Evolutionary conservation across 371 early-diverging fungal genomes (phyloP).

Genomic region (Apophysomyces elegans): DNA sequence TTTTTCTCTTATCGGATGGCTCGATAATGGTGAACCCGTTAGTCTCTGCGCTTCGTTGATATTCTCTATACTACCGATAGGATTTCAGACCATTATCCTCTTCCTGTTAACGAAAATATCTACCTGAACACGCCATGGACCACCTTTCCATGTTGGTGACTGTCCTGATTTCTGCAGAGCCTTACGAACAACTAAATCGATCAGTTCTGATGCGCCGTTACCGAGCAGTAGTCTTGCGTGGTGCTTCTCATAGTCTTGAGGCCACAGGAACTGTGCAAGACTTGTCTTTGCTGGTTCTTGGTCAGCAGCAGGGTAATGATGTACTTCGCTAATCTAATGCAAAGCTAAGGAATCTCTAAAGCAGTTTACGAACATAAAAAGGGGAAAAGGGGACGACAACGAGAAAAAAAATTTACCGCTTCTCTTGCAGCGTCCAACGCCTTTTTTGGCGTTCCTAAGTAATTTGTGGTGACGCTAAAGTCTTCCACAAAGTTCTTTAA

Average conservation of each 20-base stretch:
- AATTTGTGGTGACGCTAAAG: slow-evolving; percentile 88
- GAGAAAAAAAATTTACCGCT: slow-evolving; percentile 55
- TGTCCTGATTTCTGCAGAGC: slow-evolving; percentile 42
- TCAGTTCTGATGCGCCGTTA: slow-evolving; percentile 87
- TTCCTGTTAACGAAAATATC: neutral
- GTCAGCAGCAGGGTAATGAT: slow-evolving; percentile 88
- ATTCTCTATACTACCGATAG: slow-evolving; percentile 76
- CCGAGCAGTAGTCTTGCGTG: slow-evolving; percentile 71
- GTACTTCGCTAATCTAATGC: slow-evolving; percentile 63
- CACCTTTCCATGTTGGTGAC: slow-evolving; percentile 73
- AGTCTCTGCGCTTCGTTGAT: slow-evolving; percentile 81
- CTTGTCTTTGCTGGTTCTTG: slow-evolving; percentile 87
- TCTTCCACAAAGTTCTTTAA: slow-evolving; percentile 86
- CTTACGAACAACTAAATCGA: slow-evolving; percentile 80
- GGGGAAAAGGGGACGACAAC: neutral
- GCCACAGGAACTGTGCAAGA: slow-evolving; percentile 84
- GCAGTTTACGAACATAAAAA: neutral
- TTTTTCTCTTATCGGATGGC: slow-evolving; percentile 52
- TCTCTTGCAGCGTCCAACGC: slow-evolving; percentile 75
- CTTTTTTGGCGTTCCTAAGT: slow-evolving; percentile 75
- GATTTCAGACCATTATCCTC: neutral
- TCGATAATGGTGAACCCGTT: slow-evolving; percentile 67
- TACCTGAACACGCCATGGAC: slow-evolving; percentile 81
- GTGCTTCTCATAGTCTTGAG: slow-evolving; percentile 48
- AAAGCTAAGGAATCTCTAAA: neutral